Evolutionary conservation across 129 eudicot species (phyloP).

Genomic region (Sambucus nigra): DNA sequence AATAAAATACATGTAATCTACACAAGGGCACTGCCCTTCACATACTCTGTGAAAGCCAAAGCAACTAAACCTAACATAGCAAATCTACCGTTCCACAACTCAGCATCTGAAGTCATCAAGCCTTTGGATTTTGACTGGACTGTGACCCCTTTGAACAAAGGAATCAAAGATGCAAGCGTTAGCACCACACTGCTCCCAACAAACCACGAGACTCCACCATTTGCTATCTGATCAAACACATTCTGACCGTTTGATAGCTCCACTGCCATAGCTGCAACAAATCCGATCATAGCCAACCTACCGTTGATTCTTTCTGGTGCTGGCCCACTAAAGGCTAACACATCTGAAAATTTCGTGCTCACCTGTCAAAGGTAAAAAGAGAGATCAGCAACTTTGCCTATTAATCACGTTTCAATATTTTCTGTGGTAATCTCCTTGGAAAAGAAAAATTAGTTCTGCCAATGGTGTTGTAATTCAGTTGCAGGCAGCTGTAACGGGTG

Average conservation of each 20-base stretch:
- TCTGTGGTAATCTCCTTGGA: too few relatives aligned
- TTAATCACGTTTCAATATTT: background rate
- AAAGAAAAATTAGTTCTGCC: too few relatives aligned
- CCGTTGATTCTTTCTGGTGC: conserved; percentile 92
- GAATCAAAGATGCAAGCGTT: conserved; percentile 63
- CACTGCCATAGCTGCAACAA: conserved; percentile 62
- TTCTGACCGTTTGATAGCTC: conserved; percentile 53
- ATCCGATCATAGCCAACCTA: conserved; percentile 79
- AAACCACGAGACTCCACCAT: conserved; percentile 65
- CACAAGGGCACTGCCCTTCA: conserved; percentile 58
- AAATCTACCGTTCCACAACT: conserved; percentile 73
- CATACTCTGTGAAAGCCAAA: conserved; percentile 69
- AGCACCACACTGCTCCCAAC: conserved; percentile 46
- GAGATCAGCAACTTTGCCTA: background rate
- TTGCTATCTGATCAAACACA: conserved; percentile 44
- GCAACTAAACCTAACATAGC: conserved; percentile 87
- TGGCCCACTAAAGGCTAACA: conserved; percentile 77
- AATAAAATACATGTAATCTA: too few relatives aligned
- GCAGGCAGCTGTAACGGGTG: too few relatives aligned
- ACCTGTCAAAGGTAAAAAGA: background rate
- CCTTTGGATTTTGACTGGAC: conserved; percentile 51
- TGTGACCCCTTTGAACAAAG: conserved; percentile 59
- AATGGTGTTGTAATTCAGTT: too few relatives aligned
- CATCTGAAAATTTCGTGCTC: conserved; percentile 49
- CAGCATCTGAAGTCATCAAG: conserved; percentile 73